Evolutionary conservation across 345 rosid species (phyloP), one percentile per base, ranked within the genome.

Genomic region (Viola odorata): DNA sequence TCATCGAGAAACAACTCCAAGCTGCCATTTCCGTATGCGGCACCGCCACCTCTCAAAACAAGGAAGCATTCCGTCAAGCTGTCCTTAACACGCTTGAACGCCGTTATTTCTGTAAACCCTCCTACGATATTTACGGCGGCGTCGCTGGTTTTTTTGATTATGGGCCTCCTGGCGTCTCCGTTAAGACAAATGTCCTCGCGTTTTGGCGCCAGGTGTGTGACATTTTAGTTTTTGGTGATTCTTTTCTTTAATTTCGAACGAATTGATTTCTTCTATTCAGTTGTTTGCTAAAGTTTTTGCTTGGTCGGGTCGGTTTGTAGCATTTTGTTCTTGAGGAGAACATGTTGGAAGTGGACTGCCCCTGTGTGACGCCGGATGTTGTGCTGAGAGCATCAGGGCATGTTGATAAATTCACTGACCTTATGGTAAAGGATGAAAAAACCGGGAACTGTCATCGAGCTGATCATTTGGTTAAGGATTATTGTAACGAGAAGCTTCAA

Each of bases 371-470:
- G 5, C 98, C 97, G 2, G 98, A 92, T 78, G 77, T 78, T 74
- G 96, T 92, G 45, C 81, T 89, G 37, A 92, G 87, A 81, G 98
- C 98, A 6, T 92, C 99, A 12, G 97, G 99, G 38, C 98, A 92
- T 55, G 97, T 92, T 13, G 98, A 92, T 74, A 92, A 89, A 73
- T 89, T 92, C 74, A 89, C 97, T 16, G 98, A 92, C 78, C 96
- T 89, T 45, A 92, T 92, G 98, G 98, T 89, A 3, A 89, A 89
- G 78, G 98, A 92, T 63, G 90, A 83, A 71, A 83, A 82, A 69
- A 87, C 91, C 7, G 97, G 97, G 37, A 84, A 81, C 40, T 85
- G 96, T 61, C 82, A 78, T 71, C 81, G 98, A 55, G 98, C 98
- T 4, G 98, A 89, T 53, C 98, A 89, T 64, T 73, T 92, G 80